Evolutionary conservation across 495 filamentous ascomycete genomes (phyloP), one percentile per base, ranked within the genome.

Genomic region (Aspergillus diversus): DNA sequence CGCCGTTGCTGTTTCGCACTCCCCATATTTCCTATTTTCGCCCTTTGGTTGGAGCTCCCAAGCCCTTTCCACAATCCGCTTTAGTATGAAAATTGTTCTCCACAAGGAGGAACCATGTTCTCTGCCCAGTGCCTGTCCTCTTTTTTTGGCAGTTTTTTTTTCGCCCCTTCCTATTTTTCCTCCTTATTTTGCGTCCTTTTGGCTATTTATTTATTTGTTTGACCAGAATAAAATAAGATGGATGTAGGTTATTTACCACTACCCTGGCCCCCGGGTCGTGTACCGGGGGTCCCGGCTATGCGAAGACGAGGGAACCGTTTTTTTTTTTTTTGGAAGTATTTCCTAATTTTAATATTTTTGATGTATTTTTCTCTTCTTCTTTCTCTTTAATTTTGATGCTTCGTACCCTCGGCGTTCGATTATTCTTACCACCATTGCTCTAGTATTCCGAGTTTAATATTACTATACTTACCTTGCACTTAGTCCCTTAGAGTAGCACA

Each of bases 51-150:
- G 61, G 65, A 55, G 51, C 55, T 63, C 13, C 57, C 43, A 35
- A 54, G 37, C 48, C 57, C 57, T 46, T 61, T 63, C 59, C 61
- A 63, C 57, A 63, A 58, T 60, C 56, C 46, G 60, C 51, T 57
- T 60, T 53, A 63, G 60, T 54, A 57, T 60, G 60, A 55, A 65
- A 52, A 6, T 43, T 35, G 27, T 61, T 63, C 64, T 52, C 67
- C 67, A 69, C 67, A 60, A 57, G 59, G 56, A 67, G 61, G 65
- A 70, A 65, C 68, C 68, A 67, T 67, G 68, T 67, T 59, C 61
- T 50, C 52, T 32, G 8, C 21, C 21, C 21, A 27, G 21, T 27
- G 21, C 51, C 15, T 34, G 27, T 21, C 15, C 9, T 54, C 34
- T 54, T 34, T 54, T 54, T 33, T 54, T 54, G 27, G 12, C 51